Evolutionary conservation across 768 basidiomycete genomes (phyloP).

Genomic region (Pleurotus platypus): DNA sequence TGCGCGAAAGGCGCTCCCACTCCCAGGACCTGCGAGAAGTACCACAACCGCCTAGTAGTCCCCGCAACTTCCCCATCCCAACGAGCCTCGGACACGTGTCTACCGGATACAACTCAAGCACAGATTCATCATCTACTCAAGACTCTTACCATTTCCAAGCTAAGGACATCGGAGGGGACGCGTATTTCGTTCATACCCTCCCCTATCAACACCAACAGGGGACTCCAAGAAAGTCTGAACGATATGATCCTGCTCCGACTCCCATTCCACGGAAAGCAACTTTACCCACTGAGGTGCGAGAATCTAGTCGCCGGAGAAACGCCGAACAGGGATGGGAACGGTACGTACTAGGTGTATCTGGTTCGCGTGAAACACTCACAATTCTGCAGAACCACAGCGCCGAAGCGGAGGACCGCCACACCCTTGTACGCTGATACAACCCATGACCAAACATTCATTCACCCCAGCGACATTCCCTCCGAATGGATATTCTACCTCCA

Average conservation of each 20-base stretch:
- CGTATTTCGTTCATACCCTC: background rate
- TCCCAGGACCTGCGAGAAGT: constrained; percentile 16
- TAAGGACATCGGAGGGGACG: constrained; percentile 1
- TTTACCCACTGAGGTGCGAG: background rate
- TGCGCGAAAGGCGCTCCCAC: constrained; percentile 27
- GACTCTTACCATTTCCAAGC: background rate
- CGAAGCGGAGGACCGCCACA: background rate
- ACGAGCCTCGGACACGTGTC: background rate
- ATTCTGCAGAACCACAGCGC: background rate
- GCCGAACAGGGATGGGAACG: background rate
- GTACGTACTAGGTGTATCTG: background rate
- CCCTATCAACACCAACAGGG: constrained; percentile 1
- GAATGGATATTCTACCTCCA: constrained; percentile 70
- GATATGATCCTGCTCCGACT: constrained; percentile 6
- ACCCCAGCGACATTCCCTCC: constrained; percentile 41
- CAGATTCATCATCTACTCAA: constrained; percentile 5
- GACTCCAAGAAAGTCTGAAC: constrained; percentile 2
- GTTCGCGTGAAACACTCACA: background rate
- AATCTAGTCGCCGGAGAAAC: background rate
- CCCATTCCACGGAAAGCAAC: constrained; percentile 1
- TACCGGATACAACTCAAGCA: background rate
- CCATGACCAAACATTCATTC: constrained; percentile 24
- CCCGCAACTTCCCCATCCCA: background rate
- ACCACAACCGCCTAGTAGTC: constrained; percentile 9
- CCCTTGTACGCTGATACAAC: constrained; percentile 11